phyloP scores from a whole-genome alignment of 1,284 basidiomycete species.

The Neolentinus lepideus region DNA sequence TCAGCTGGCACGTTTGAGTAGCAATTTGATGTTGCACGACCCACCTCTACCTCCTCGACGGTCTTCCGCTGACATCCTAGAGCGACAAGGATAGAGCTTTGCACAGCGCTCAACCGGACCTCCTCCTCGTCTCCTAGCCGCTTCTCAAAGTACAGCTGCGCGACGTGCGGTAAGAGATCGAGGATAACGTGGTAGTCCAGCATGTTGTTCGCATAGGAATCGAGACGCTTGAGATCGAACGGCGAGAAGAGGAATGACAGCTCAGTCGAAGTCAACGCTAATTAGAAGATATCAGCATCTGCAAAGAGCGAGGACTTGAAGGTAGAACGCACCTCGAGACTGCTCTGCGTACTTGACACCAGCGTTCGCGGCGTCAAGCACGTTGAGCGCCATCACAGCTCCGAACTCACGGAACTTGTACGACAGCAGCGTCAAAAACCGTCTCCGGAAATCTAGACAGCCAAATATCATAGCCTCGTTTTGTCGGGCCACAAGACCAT shows the following conservation, averaged over 20 bases:
- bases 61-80: constrained; percentile 90
- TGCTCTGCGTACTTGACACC: constrained; percentile 50
- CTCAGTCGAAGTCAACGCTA: constrained; percentile 60
- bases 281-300: background rate
- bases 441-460: constrained; percentile 79
- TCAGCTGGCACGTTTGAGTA: too few relatives aligned
- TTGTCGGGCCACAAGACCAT: background rate
- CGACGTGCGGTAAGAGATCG: constrained; percentile 82
- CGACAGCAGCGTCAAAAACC: constrained; percentile 86
- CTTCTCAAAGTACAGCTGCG: constrained; percentile 80
- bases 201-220: constrained; percentile 94
- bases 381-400: constrained; percentile 79
- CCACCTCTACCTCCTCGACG: constrained; percentile 83
- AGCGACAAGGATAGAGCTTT: constrained; percentile 84
- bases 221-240: constrained; percentile 94
- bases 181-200: constrained; percentile 95
- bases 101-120: constrained; percentile 72
- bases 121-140: constrained; percentile 45
- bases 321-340: constrained; percentile 37
- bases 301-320: too few relatives aligned
- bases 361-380: constrained; percentile 79
- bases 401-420: constrained; percentile 95
- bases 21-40: constrained; percentile 10
- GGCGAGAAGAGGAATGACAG: constrained; percentile 75
- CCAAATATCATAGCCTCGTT: too few relatives aligned